Conservation (phyloP, 352 stramenopile genomes). For the Globisporangium polare region DNA sequence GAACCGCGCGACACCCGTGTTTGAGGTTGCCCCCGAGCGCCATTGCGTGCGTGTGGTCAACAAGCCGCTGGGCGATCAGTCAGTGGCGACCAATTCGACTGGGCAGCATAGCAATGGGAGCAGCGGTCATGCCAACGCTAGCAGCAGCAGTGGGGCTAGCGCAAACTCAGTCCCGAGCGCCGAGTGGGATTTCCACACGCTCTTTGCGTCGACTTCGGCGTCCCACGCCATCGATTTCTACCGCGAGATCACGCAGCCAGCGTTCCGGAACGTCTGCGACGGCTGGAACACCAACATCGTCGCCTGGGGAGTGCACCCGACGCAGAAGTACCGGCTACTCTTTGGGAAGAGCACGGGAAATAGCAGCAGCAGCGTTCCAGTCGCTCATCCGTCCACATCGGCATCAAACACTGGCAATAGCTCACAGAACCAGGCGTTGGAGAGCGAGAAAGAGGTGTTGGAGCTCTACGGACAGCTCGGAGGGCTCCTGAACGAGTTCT, state of each 20-base stretch:
- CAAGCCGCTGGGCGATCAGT: constrained; percentile 20
- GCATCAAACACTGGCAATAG: neutral
- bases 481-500: constrained; percentile 48
- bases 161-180: constrained; percentile 13
- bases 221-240: constrained; percentile 50
- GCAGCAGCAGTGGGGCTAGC: neutral
- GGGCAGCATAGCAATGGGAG: neutral
- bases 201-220: constrained; percentile 45
- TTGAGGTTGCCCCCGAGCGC: constrained; percentile 44
- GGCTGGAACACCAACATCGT: constrained; percentile 66
- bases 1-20: constrained; percentile 58
- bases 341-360: constrained; percentile 53
- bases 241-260: constrained; percentile 47
- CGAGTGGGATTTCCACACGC: constrained; percentile 60
- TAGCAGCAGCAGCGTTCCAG: neutral
- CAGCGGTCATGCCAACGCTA: neutral
- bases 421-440: neutral
- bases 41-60: constrained; percentile 43
- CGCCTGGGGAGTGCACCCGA: constrained; percentile 61
- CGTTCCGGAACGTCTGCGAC: constrained; percentile 34
- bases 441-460: constrained; percentile 31
- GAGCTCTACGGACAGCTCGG: constrained; percentile 59
- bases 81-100: neutral
- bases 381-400: neutral
- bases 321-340: constrained; percentile 64